A percentile compares a stretch with the other conserved stretches of the same genome.
Evolutionary conservation across 129 eudicot species (phyloP).

Genomic region (Chrysanthemum seticuspe): DNA sequence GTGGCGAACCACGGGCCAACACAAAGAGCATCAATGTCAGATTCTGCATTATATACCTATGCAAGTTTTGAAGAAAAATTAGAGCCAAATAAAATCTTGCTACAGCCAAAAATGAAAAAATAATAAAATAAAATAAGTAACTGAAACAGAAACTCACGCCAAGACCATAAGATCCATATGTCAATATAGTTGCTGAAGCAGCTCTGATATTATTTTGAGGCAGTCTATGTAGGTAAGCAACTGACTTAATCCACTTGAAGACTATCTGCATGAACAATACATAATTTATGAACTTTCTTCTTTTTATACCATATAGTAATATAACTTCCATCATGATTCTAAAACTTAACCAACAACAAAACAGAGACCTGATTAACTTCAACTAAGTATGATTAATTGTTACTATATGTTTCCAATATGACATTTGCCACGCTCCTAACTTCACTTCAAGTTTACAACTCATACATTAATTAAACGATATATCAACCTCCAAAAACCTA

Average conservation of each 20-base stretch:
- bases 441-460: no score
- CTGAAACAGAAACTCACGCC: slow-evolving; percentile 48
- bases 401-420: no score
- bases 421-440: no score
- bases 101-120: slow-evolving; percentile 10
- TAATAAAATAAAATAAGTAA: background rate
- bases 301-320: no score
- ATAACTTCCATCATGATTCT: no score
- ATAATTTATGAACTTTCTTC: no score
- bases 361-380: no score
- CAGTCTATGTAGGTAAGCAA: slow-evolving; percentile 51
- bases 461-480: no score
- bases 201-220: slow-evolving; percentile 26
- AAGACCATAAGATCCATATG: slow-evolving; percentile 73
- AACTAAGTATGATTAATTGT: no score
- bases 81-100: background rate
- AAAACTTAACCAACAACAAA: no score
- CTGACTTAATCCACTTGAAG: slow-evolving; percentile 53
- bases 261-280: slow-evolving; percentile 44
- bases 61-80: background rate
- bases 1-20: slow-evolving; percentile 64
- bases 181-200: slow-evolving; percentile 61
- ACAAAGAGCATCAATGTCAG: slow-evolving; percentile 63
- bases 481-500: no score
- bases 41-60: slow-evolving; percentile 56